Evolutionary conservation across 2,329 filamentous ascomycete genomes (phyloP), one percentile per base, ranked within the genome.

Genomic region (Fusarium albidum): DNA sequence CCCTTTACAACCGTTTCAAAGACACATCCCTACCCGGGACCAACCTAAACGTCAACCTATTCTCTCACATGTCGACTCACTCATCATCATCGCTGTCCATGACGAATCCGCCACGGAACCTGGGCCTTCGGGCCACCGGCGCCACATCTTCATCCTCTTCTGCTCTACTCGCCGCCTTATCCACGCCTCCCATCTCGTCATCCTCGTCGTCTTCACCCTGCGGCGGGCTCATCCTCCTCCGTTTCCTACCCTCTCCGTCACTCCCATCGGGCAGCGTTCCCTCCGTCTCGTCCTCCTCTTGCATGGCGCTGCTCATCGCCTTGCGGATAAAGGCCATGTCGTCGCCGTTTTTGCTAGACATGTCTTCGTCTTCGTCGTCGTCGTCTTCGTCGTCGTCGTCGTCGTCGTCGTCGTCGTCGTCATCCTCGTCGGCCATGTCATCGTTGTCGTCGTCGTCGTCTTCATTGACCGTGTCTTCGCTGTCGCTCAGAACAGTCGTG

Each of bases 81-180:
- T 83, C 80, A 58, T 84, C 82, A 40, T 87, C 84, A 66, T 84
- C 84, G 55, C 83, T 85, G 63, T 86, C 83, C 29, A 84, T 64
- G 38, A 86, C 69, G 56, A 87, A 86, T 0, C 83, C 83, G 14
- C 79, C 78, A 45, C 77, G 77, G 4, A 78, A 73, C 55, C 80
- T 74, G 2, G 74, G 72, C 50, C 80, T 74, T 60, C 75, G 74
- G 8, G 72, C 49, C 34, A 65, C 51, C 1, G 66, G 62, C 10
- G 69, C 68, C 5, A 33, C 60, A 11, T 64, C 61, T 41, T 72
- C 71, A 2, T 77, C 74, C 5, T 58, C 68, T 9, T 68, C 57
- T 17, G 52, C 43, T 9, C 61, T 60, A 6, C 56, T 68, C 13
- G 58, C 31, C 7, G 55, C 61, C 8, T 63, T 71, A 3, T 75